Conservation (phyloP, 495 filamentous ascomycete species). For the Trichocladium antarcticum region DNA sequence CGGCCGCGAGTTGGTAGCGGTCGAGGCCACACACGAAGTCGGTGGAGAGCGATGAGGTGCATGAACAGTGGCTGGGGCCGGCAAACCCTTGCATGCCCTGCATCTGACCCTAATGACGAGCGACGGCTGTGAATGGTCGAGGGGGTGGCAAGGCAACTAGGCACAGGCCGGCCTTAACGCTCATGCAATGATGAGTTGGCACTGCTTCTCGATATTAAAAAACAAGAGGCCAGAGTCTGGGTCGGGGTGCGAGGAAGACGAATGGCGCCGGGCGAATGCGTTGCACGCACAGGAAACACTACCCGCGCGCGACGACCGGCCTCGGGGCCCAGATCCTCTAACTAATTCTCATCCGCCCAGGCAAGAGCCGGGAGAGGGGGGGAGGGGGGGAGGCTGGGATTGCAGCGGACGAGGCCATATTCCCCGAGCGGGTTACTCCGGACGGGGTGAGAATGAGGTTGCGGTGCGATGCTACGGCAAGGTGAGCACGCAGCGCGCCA, state of each 20-base stretch:
- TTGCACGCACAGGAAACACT: background rate
- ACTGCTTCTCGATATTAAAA: constrained; percentile 59
- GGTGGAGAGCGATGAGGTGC: constrained; percentile 46
- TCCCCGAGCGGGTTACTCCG: background rate
- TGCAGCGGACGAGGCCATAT: background rate
- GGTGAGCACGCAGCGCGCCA: no score
- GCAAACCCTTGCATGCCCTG: constrained; percentile 34
- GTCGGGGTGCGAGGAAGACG: constrained; percentile 12
- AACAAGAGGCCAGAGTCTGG: constrained; percentile 32
- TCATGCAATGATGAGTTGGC: constrained; percentile 88
- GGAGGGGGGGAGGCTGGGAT: background rate
- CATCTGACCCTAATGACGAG: constrained; percentile 32
- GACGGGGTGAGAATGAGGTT: background rate
- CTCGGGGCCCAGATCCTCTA: background rate
- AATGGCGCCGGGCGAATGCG: constrained; percentile 11
- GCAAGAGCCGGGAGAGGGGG: constrained; percentile 13
- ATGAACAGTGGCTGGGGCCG: constrained; percentile 43
- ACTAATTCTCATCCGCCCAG: constrained; percentile 9
- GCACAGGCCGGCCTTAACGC: constrained; percentile 46
- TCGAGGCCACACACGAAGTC: constrained; percentile 46
- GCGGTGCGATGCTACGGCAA: background rate
- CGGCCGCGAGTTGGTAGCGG: constrained; percentile 11
- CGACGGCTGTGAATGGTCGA: constrained; percentile 26
- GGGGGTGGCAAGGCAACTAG: constrained; percentile 32
- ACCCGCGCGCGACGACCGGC: constrained; percentile 2